These are phyloP conservation scores for Lasiosphaeria ovina DNA, from an alignment of 495 filamentous ascomycete species.

Conservation along the genomic window DNA sequence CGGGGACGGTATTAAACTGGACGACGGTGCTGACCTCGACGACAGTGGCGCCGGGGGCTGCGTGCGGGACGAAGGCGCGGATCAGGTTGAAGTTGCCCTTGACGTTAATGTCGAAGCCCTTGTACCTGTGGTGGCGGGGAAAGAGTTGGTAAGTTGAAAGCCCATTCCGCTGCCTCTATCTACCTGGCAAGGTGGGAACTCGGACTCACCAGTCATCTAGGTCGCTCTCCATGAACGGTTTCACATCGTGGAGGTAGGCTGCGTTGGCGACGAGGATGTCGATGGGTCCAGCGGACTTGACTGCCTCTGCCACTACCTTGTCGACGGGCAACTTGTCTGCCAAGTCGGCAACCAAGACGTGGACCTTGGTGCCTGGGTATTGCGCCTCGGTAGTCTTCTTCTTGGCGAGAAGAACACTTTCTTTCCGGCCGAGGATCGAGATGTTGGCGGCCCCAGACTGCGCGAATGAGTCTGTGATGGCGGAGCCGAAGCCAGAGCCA, in stretches of 20 bases:
- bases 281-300: slow-evolving; percentile 10
- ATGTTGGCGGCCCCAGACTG: slow-evolving; percentile 28
- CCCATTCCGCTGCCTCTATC: neutral
- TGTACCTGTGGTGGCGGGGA: neutral
- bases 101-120: slow-evolving; percentile 37
- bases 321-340: neutral
- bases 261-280: slow-evolving; percentile 41
- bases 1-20: neutral
- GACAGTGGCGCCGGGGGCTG: neutral
- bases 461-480: slow-evolving; percentile 32
- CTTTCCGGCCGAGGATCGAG: slow-evolving; percentile 28
- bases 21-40: slow-evolving; percentile 1
- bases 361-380: slow-evolving; percentile 5
- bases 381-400: neutral
- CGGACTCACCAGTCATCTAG: slow-evolving; percentile 23
- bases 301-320: neutral
- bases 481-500: slow-evolving; percentile 31
- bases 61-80: slow-evolving; percentile 29
- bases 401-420: slow-evolving; percentile 6
- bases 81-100: slow-evolving; percentile 31
- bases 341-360: slow-evolving; percentile 3
- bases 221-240: slow-evolving; percentile 23
- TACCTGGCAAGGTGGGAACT: neutral
- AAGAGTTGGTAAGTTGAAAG: neutral
- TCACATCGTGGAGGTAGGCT: slow-evolving; percentile 23